These are phyloP conservation scores for Phialemoniopsis sp. DNA, from an alignment of 2,329 filamentous ascomycete genomes.

Conservation along the genomic window DNA sequence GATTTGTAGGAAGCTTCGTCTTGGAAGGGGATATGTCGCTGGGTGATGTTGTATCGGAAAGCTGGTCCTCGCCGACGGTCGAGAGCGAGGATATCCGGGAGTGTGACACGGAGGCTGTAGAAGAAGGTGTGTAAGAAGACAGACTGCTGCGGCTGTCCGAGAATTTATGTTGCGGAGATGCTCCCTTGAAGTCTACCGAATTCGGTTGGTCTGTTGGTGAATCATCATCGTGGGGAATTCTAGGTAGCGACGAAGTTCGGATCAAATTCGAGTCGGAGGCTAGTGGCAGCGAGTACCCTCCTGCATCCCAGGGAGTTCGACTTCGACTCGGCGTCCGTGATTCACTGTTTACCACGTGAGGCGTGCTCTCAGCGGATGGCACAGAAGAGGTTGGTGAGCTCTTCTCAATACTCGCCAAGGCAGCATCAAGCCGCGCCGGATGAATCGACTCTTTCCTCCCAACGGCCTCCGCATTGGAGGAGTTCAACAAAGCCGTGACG, in stretches of 20 bases:
- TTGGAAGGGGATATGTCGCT: slow-evolving; percentile 33
- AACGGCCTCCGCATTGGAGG: slow-evolving; percentile 20
- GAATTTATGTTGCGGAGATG: slow-evolving; percentile 35
- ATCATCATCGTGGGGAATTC: slow-evolving; percentile 13
- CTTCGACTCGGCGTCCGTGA: slow-evolving; percentile 21
- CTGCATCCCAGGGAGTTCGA: slow-evolving; percentile 47
- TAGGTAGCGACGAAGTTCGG: slow-evolving; percentile 11
- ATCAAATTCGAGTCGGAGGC: slow-evolving; percentile 30
- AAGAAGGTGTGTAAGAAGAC: slow-evolving; percentile 42
- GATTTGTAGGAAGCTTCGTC: slow-evolving; percentile 19
- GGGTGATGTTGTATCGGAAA: slow-evolving; percentile 15
- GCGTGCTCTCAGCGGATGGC: slow-evolving; percentile 23
- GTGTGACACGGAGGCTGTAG: slow-evolving; percentile 35
- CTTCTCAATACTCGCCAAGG: slow-evolving; percentile 14
- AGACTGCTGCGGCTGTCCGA: slow-evolving; percentile 50
- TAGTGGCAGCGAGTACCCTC: slow-evolving; percentile 42
- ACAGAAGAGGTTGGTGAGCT: slow-evolving; percentile 21
- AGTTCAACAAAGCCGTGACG: slow-evolving; percentile 35
- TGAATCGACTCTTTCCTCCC: slow-evolving; percentile 10
- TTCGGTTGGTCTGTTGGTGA: slow-evolving; percentile 10
- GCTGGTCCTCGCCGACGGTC: slow-evolving; percentile 38
- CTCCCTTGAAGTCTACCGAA: slow-evolving; percentile 23
- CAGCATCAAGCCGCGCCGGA: slow-evolving; percentile 14
- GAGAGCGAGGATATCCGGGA: slow-evolving; percentile 52
- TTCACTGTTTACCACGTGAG: slow-evolving; percentile 19